Evolutionary conservation across 768 basidiomycete genomes (phyloP).

Genomic region (Pleurotus tuoliensis): DNA sequence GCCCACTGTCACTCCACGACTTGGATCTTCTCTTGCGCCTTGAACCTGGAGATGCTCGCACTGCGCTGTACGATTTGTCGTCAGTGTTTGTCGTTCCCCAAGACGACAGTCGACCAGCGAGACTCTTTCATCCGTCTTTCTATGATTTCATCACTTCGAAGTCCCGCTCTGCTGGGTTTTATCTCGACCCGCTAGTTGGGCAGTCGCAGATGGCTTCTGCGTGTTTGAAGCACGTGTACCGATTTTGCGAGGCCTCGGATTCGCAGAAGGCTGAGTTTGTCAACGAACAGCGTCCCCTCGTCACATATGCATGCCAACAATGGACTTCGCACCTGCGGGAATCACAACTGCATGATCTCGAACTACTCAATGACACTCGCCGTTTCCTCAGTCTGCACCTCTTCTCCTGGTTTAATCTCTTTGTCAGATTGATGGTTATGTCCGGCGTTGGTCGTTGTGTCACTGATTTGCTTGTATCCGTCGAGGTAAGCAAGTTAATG

Average conservation of each 20-base stretch:
- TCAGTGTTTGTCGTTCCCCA: conserved; percentile 3
- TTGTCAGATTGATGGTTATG: not conserved
- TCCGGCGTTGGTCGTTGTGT: not conserved
- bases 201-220: not conserved
- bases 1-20: conserved; percentile 5
- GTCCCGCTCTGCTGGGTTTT: conserved; percentile 4
- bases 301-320: conserved; percentile 5
- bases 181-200: not conserved
- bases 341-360: not conserved
- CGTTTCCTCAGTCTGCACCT: not conserved
- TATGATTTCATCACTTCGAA: conserved; percentile 10
- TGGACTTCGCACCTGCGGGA: conserved; percentile 5
- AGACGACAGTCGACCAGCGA: conserved; percentile 1
- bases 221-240: not conserved
- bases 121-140: conserved; percentile 9
- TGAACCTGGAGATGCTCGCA: not conserved
- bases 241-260: not conserved
- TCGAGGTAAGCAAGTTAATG: not conserved
- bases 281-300: not conserved
- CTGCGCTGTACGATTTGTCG: not conserved
- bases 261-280: not conserved
- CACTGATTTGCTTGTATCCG: not conserved
- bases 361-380: not conserved
- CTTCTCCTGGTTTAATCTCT: not conserved
- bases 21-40: conserved; percentile 6